Evolutionary conservation across 2,329 filamentous ascomycete species (phyloP).

Genomic region (Fusarium chaquense): DNA sequence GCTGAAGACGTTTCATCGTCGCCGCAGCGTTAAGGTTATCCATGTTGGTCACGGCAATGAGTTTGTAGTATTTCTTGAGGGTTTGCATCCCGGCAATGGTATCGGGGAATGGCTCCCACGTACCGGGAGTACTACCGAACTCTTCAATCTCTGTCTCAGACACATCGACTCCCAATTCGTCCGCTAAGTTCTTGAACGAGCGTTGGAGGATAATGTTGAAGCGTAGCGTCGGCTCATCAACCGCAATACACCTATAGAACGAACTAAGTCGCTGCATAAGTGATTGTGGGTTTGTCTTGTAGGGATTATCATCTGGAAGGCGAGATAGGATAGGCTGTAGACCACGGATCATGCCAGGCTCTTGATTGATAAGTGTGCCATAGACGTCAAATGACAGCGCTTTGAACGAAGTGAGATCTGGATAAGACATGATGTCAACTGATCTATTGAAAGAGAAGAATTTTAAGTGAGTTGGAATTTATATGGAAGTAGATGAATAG

Average conservation of each 20-base stretch:
- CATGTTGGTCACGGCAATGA: constrained; percentile 21
- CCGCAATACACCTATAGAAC: neutral
- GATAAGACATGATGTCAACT: neutral
- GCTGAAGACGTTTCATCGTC: constrained; percentile 3
- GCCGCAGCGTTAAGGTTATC: constrained; percentile 10
- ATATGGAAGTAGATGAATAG: rapidly evolving
- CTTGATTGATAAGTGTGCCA: constrained; percentile 21
- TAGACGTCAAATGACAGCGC: constrained; percentile 20
- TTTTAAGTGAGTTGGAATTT: rapidly evolving
- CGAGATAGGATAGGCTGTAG: constrained; percentile 5
- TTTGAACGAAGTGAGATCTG: constrained; percentile 10
- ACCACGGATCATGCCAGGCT: constrained; percentile 11
- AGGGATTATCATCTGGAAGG: neutral
- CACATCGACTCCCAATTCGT: neutral
- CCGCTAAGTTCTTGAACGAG: constrained; percentile 1
- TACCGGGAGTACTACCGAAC: neutral
- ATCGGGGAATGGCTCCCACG: constrained; percentile 14
- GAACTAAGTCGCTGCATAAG: constrained; percentile 3
- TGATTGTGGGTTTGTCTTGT: neutral
- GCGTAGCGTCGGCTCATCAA: constrained; percentile 5
- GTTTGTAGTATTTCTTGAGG: constrained; percentile 23
- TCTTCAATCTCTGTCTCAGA: neutral
- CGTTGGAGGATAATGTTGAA: neutral
- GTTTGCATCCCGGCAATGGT: neutral
- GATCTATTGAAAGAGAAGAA: rapidly evolving